Evolutionary conservation across 805 yeast genomes (phyloP).

Genomic region (Candida nonsorbophila): DNA sequence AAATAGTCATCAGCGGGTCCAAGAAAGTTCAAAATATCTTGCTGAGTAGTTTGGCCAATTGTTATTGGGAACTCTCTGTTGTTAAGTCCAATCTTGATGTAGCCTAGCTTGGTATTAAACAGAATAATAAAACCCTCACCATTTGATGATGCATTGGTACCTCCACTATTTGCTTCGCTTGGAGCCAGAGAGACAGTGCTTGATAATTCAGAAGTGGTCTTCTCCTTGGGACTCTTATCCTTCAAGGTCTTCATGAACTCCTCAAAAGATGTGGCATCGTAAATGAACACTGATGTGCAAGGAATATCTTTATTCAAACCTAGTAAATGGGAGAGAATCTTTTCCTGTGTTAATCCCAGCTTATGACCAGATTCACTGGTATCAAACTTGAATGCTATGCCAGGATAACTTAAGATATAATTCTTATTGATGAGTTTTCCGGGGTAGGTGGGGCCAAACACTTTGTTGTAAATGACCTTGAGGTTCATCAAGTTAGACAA

Average conservation of each 20-base stretch:
- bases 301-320: conserved; percentile 32
- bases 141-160: no score
- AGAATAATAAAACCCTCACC: conserved; percentile 3
- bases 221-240: neutral
- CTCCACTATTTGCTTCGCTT: neutral
- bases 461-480: conserved; percentile 46
- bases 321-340: conserved; percentile 13
- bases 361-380: conserved; percentile 13
- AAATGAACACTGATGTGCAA: conserved; percentile 36
- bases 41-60: conserved; percentile 45
- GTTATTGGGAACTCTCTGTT: conserved; percentile 9
- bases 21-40: conserved; percentile 38
- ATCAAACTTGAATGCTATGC: conserved; percentile 46
- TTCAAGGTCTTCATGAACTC: conserved; percentile 10
- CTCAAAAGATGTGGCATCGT: conserved; percentile 32
- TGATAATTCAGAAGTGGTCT: conserved; percentile 1
- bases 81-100: conserved; percentile 14
- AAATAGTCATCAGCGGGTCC: conserved; percentile 58
- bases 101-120: conserved; percentile 16
- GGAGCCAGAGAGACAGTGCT: conserved; percentile 1
- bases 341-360: no score
- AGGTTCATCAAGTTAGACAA: conserved; percentile 17
- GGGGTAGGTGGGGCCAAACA: conserved; percentile 61
- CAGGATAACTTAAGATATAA: conserved; percentile 52
- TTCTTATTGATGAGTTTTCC: conserved; percentile 28